Base-by-base conservation (phyloP, 73 alveolate genomes). In the Blepharisma japonicum region DNA sequence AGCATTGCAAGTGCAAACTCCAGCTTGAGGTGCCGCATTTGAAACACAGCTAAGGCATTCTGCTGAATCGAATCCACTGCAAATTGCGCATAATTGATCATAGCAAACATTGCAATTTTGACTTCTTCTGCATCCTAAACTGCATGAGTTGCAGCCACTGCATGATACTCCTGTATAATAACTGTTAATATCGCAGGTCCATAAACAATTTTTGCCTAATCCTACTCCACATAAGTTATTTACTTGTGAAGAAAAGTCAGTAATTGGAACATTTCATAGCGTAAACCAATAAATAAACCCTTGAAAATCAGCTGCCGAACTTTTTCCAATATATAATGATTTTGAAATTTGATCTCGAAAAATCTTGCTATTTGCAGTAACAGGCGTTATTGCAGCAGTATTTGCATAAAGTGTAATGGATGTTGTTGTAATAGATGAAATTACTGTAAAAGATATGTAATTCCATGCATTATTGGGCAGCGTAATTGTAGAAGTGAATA, bases 91-190 rank as follows among this genome's bases (percentile, higher is more conserved):
- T 56, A 7, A 7, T 20, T 56, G 72, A 20, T 56, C 45, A 14
- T 7, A 21, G 45, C 72, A 56, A 56, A 56, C 45, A 56, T 56
- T 56, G 72, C 72, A 56, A 7, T 56, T 56, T 56, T 8, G 7
- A 6, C 8, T 38, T 7, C 18, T 38, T 9, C 72, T 8, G 45
- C 72, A 56, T 7, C 72, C 72, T 9, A 7, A 9, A 7, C 7
- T 9, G 45, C 72, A 56, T 6, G 72, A 9, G 9, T 8, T 56
- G 45, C 72, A 56, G 6, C 9, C 6, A 7, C 6, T n/a, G n/a
- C n/a, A n/a, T n/a, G n/a, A n/a, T n/a, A n/a, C n/a, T n/a, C n/a
- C n/a, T n/a, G n/a, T n/a, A n/a, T n/a, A n/a, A n/a, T n/a, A n/a
- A n/a, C n/a, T n/a, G n/a, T n/a, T n/a, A n/a, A n/a, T n/a, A n/a